Evolutionary conservation across 306 rosid species (phyloP), one percentile per base, ranked within the genome.

Genomic region (Acacia acuminata): DNA sequence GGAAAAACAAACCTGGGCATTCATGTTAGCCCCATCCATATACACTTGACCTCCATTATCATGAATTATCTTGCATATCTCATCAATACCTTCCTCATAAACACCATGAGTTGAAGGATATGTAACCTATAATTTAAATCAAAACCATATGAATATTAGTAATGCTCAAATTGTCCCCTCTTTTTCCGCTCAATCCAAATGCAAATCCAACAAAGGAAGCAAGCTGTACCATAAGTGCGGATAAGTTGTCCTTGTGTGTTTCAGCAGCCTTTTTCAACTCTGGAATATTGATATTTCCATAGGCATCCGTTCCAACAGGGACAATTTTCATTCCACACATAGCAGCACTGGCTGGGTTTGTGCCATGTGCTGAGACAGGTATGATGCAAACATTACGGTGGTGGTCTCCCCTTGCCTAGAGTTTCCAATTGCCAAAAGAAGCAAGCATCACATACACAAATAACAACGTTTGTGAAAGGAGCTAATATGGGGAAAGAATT

Each of bases 311-410:
- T 86, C 99, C 99, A n/a, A 96, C 85, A 3, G 97, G 32, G 77
- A 96, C 99, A 75, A 96, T 96, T 85, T 94, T 92, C 99, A 96
- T 96, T 81, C 99, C 99, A 85, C 93, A 88, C 99, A 96, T 96
- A 36, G 99, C 99, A 82, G 99, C 99, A 83, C 99, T 96, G 56
- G 99, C 99, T 51, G 99, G 99, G 87, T 96, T 96, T 43, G 99
- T 96, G 73, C 99, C 99, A 77, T 96, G 99, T 43, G 99, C 99
- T 8, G 99, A 96, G 77, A 94, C 97, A 50, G 99, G 99, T 56
- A 96, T 96, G 12, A 96, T 94, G 90, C 99, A 96, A 84, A 96
- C 98, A 69, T 96, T 84, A 71, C 99, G 97, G 83, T 94, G 98
- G 80, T 85, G 94, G 86, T 94, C 94, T 32, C 99, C 98, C 84